Conservation (phyloP, 2,329 filamentous ascomycete species). For the Pseudopithomyces maydicus region DNA sequence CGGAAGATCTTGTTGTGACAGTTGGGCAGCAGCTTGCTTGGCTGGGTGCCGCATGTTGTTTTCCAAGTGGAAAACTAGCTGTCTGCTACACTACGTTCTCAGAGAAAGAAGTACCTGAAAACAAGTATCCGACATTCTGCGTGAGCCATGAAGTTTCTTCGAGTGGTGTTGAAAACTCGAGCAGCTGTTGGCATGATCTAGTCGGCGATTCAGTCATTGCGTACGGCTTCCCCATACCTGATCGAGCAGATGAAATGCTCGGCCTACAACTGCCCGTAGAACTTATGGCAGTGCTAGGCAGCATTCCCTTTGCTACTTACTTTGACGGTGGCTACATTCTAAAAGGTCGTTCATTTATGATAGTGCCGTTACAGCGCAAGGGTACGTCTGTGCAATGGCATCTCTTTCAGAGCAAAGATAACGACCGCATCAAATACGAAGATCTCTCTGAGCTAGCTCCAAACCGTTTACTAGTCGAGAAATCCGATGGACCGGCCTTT, state of each 20-base stretch:
- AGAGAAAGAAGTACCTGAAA: not conserved
- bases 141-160: not conserved
- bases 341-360: constrained; percentile 1
- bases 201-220: constrained; percentile 4
- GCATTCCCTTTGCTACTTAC: constrained; percentile 2
- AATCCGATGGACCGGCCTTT: not conserved
- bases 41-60: constrained; percentile 6
- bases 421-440: not conserved
- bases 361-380: not conserved
- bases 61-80: constrained; percentile 2
- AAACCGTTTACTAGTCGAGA: not conserved
- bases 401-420: not conserved
- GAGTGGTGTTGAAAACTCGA: not conserved
- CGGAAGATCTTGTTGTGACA: constrained; percentile 2
- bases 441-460: not conserved
- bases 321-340: constrained; percentile 2
- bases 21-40: constrained; percentile 8
- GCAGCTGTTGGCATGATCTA: constrained; percentile 5
- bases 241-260: not conserved
- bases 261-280: constrained; percentile 2
- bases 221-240: not conserved
- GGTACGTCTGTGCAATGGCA: constrained; percentile 6
- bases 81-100: constrained; percentile 2
- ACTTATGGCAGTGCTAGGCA: not conserved
- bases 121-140: not conserved